A percentile compares a stretch with the other conserved stretches of the same genome.
These are phyloP conservation scores for Solanum tarijense DNA, from an alignment of 257 asterid genomes.

Conservation along the genomic window DNA sequence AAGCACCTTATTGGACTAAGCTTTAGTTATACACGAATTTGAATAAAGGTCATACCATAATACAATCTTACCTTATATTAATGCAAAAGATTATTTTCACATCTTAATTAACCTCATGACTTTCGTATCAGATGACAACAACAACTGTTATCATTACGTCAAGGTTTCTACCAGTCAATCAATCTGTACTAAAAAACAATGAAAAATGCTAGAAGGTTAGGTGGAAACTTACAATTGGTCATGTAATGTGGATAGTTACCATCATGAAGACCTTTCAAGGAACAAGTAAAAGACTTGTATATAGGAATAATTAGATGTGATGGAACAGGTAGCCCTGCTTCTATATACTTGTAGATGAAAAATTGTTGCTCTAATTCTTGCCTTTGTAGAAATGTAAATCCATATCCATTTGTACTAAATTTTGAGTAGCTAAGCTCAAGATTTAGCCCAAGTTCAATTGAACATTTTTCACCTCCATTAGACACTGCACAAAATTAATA, in stretches of 20 bases:
- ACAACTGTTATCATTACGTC: not conserved
- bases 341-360: constrained; percentile 7
- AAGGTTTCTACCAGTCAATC: not conserved
- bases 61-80: not conserved
- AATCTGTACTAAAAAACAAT: not conserved
- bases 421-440: not conserved
- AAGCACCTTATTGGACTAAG: not conserved
- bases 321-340: constrained; percentile 12
- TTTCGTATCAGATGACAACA: not conserved
- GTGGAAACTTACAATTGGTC: not conserved
- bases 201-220: not conserved
- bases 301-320: constrained; percentile 12
- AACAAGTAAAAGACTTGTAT: constrained; percentile 8
- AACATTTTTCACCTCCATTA: not conserved
- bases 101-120: not conserved
- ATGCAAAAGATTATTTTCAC: not conserved
- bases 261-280: not conserved
- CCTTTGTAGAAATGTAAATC: constrained; percentile 11
- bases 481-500: not conserved
- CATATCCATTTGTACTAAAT: not conserved
- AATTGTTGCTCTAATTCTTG: constrained; percentile 13
- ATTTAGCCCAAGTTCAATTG: not conserved
- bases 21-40: not conserved
- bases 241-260: not conserved
- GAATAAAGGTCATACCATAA: not conserved